Conservation (phyloP, 768 basidiomycete genomes). For the Tulasnella sp. region DNA sequence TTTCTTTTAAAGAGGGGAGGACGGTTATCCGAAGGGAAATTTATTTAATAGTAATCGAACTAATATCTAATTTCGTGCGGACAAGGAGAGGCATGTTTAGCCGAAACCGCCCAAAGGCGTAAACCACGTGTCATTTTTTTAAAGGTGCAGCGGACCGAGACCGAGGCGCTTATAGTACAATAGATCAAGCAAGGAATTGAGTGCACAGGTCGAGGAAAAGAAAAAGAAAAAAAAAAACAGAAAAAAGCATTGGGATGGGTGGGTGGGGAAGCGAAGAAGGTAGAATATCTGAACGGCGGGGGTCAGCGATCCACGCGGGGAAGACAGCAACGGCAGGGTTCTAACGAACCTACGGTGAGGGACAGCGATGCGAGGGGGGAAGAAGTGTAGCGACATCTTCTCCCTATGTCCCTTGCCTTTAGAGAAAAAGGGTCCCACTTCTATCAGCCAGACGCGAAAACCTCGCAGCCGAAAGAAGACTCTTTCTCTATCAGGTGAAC, state of each 20-base stretch:
- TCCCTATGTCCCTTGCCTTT: neutral
- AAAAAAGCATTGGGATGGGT: neutral
- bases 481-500: neutral
- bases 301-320: too few relatives aligned
- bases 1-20: too few relatives aligned
- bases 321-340: too few relatives aligned
- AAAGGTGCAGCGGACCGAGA: neutral
- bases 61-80: neutral
- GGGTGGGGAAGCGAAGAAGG: neutral
- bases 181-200: too few relatives aligned
- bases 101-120: neutral
- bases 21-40: too few relatives aligned
- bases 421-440: neutral
- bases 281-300: too few relatives aligned
- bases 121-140: neutral
- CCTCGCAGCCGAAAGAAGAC: neutral
- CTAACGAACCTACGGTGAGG: too few relatives aligned
- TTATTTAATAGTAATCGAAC: too few relatives aligned
- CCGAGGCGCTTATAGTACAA: neutral
- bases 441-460: neutral
- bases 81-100: neutral
- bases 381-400: neutral
- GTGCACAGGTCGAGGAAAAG: neutral
- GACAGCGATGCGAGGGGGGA: neutral
- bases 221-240: neutral